These are phyloP conservation scores for Hemerocallis citrina DNA, from an alignment of 106 monocot genomes.

Conservation along the genomic window DNA sequence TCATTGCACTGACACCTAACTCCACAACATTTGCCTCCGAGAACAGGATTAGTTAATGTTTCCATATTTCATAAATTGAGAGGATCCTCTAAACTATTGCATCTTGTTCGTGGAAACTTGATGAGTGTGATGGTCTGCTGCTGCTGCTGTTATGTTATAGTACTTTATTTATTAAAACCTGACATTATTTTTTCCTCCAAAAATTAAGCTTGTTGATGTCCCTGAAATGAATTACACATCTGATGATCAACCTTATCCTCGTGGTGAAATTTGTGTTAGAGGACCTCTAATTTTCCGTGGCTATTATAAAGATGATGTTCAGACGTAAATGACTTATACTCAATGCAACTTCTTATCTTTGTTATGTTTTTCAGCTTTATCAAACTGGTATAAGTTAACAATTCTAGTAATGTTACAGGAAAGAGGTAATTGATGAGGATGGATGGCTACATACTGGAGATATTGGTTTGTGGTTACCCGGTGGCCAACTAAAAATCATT, in stretches of 20 bases:
- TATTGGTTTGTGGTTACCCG: slow-evolving; percentile 93
- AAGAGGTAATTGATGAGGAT: slow-evolving; percentile 88
- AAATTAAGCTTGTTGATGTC: slow-evolving; percentile 99
- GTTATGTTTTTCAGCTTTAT: background rate
- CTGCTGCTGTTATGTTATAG: too few species aligned
- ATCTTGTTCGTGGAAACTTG: too few species aligned
- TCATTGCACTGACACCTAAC: too few species aligned
- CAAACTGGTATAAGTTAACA: slow-evolving; percentile 1
- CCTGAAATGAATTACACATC: slow-evolving; percentile 99
- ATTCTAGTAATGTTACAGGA: slow-evolving; percentile 35
- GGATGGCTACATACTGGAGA: slow-evolving; percentile 99
- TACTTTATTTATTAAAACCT: background rate
- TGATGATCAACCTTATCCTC: slow-evolving; percentile 82
- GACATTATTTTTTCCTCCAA: slow-evolving; percentile 18
- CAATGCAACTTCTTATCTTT: background rate
- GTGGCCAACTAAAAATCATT: slow-evolving; percentile 86
- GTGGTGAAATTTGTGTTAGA: slow-evolving; percentile 97
- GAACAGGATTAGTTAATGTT: too few species aligned
- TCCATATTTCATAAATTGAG: too few species aligned
- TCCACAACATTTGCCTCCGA: too few species aligned
- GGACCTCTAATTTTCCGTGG: slow-evolving; percentile 30
- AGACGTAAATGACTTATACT: background rate
- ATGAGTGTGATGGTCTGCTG: too few species aligned
- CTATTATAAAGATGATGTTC: slow-evolving; percentile 32
- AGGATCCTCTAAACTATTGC: too few species aligned